Evolutionary conservation across 495 filamentous ascomycete genomes (phyloP).

Genomic region (Glonium stellatum): DNA sequence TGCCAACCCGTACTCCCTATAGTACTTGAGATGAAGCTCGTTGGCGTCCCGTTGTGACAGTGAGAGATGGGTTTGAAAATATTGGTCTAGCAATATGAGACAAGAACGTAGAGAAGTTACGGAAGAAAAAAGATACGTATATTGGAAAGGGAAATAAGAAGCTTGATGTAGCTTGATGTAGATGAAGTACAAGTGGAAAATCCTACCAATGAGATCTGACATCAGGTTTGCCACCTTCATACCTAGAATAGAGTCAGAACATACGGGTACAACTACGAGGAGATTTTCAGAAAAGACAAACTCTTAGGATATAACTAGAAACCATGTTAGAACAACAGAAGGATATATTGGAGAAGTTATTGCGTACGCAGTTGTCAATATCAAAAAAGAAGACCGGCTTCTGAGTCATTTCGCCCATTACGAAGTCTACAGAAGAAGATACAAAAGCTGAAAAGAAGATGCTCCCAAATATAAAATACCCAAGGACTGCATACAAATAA

Average conservation of each 20-base stretch:
- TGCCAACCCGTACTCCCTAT: conserved; percentile 91
- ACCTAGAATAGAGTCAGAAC: conserved; percentile 11
- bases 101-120: neutral
- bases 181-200: too few species aligned
- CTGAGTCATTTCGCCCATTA: conserved; percentile 3
- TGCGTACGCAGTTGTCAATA: conserved; percentile 91
- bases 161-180: too few species aligned
- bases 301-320: conserved; percentile 56
- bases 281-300: conserved; percentile 30
- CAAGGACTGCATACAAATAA: neutral
- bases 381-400: conserved; percentile 78
- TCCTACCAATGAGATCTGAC: conserved; percentile 34
- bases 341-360: neutral
- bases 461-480: neutral
- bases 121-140: neutral
- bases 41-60: conserved; percentile 67
- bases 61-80: conserved; percentile 72
- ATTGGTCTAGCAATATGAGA: conserved; percentile 48
- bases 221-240: conserved; percentile 32
- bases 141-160: neutral
- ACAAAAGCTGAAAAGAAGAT: neutral
- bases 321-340: conserved; percentile 4
- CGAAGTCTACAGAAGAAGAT: neutral
- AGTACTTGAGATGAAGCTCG: conserved; percentile 82
- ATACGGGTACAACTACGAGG: neutral